Evolutionary conservation across 2,329 filamentous ascomycete species (phyloP), one percentile per base, ranked within the genome.

Genomic region (Hymenoscyphus scutula): DNA sequence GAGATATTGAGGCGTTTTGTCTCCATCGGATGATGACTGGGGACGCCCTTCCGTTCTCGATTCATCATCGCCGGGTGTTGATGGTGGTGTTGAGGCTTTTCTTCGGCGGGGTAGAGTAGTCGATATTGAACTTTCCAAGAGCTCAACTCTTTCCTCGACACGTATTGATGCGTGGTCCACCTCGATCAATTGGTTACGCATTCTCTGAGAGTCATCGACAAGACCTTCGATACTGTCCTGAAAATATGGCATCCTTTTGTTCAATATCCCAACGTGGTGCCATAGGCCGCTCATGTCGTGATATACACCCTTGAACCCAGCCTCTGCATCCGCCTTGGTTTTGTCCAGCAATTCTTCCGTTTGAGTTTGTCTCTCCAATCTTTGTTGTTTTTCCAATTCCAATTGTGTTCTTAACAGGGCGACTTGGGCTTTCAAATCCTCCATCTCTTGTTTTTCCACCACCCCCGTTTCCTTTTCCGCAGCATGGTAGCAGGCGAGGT

Each of bases 401-500:
- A 82, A 71, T 64, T 80, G 76, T 17, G 79, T 74, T 69, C 83
- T 79, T 17, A 84, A 72, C 25, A 74, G 63, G 58, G 76, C 74
- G 57, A 81, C 76, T 57, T 78, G 81, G 59, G 78, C 77, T 65
- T 76, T 79, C 64, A 86, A 75, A 25, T 76, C 75, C 38, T 82
- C 80, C 27, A 84, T 68, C 65, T 85, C 83, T 23, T 75, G 75
- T 62, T 73, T 78, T 62, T 80, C 79, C 1, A 74, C 72, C 6
- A 79, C 74, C 13, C 74, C 72, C 60, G 82, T 79, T 30, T 78
- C 74, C 29, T 54, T 77, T 65, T 78, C 66, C 17, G 65, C 77
- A 62, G 81, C 75, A 69, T 87, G 84, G 69, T 82, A 87, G 72
- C 84, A 86, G 37, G 84, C 82, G 59, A 84, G 78, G 70, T 87